Evolutionary conservation across 2,329 filamentous ascomycete genomes (phyloP), one percentile per base, ranked within the genome.

Genomic region (Dothidotthia symphoricarpi): DNA sequence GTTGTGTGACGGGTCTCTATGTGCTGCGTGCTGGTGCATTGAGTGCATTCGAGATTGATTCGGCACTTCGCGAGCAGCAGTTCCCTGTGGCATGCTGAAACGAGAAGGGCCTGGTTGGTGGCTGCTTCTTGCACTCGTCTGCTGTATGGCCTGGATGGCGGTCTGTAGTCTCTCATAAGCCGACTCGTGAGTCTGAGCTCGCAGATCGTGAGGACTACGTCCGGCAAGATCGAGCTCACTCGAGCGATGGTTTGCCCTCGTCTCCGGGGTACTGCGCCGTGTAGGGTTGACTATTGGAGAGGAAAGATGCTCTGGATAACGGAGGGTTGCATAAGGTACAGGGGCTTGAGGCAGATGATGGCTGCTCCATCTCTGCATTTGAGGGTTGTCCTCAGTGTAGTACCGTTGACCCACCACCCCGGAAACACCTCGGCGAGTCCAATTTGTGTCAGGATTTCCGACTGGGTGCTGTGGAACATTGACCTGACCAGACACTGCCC

Each of bases 91-190:
- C 26, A 45, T 36, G 32, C 47, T 50, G 27, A 40, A 43, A 31
- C 46, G 43, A 15, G 40, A 29, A 3, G 37, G 13, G n/a, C n/a
- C n/a, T n/a, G n/a, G 3, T 38, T 27, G 16, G 35, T 34, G 14
- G 13, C 27, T 22, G 12, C 15, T 11, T 33, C 41, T 31, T 31
- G 19, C 16, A 16, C 12, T n/a, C 11, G n/a, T 10, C n/a, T 19
- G 41, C 28, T 41, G 45, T 34, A 41, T 41, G 11, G 43, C 19
- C 16, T 34, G 43, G 14, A 24, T 24, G 4, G 42, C 26, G 24
- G 45, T 43, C 3, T 50, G 49, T 31, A 53, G 26, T 12, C 40
- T 47, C 22, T 50, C 52, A 24, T 47, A 50, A 2, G 43, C 44
- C n/a, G 34, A 45, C 24, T 50, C 32, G 10, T 55, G 51, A 10